A percentile compares a stretch with the other conserved stretches of the same genome.
Evolutionary conservation across 805 yeast species (phyloP).

Genomic region (Saccharomycopsis sp.): DNA sequence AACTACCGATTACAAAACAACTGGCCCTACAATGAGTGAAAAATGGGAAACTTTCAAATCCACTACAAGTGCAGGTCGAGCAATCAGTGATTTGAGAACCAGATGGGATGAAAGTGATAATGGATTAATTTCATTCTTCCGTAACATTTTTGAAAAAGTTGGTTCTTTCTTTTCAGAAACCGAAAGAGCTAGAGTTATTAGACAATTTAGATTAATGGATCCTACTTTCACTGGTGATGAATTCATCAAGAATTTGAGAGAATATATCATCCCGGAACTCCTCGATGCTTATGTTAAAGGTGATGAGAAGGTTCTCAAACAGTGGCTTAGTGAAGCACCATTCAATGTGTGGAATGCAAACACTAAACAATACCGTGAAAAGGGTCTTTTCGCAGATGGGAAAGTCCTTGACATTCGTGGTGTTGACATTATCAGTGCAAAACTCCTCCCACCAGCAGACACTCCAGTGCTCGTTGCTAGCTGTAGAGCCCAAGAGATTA

Average conservation of each 20-base stretch:
- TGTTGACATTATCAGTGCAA: conserved; percentile 84
- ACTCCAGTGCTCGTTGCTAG: conserved; percentile 89
- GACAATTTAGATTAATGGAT: conserved; percentile 81
- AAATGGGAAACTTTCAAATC: conserved; percentile 61
- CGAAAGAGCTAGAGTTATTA: conserved; percentile 88
- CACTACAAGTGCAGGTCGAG: conserved; percentile 63
- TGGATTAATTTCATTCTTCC: conserved; percentile 72
- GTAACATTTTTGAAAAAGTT: conserved; percentile 74
- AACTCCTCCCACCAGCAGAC: conserved; percentile 82
- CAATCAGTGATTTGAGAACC: conserved; percentile 50
- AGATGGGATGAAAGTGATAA: conserved; percentile 93
- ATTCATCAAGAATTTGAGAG: conserved; percentile 78
- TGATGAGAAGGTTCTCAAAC: conserved; percentile 72
- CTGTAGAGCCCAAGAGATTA: conserved; percentile 95
- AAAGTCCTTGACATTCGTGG: conserved; percentile 90
- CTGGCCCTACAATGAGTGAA: conserved; percentile 61
- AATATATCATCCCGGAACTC: conserved; percentile 89
- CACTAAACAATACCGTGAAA: conserved; percentile 86
- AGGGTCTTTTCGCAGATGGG: conserved; percentile 87
- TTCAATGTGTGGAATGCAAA: conserved; percentile 90
- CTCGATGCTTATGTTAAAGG: conserved; percentile 93
- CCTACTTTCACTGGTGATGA: conserved; percentile 76
- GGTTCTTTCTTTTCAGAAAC: conserved; percentile 93
- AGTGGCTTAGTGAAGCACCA: conserved; percentile 96
- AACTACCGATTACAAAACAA: conserved; percentile 71